Base-by-base conservation (phyloP, 1,139 yeast species). In the Starmera stellimalicola region DNA sequence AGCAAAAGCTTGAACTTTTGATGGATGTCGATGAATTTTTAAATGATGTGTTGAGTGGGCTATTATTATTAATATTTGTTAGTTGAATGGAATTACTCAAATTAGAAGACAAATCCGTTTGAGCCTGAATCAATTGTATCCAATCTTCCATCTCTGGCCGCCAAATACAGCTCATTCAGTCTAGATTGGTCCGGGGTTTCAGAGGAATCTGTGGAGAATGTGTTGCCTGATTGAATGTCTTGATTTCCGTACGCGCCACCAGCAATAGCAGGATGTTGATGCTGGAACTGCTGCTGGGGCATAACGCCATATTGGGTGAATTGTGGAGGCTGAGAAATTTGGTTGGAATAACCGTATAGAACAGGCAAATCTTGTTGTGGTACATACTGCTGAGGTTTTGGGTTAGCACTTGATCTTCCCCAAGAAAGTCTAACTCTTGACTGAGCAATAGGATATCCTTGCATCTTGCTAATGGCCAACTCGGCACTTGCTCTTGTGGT, bases 361-460 rank as follows among this genome's bases (percentile, higher is more conserved):
- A 37, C 6, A 10, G 52, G 51, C 17, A 47, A 24, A 18, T 45
- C 50, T 6, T 29, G 42, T 29, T 48, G 52, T 9, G 41, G 47
- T 28, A 40, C 41, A 33, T 47, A 47, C 25, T 36, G 41, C 20
- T 36, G 44, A 11, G 39, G 39, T 23, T 41, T 37, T 16, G 45
- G 45, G 27, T 41, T 39, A 18, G 50, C 35, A 28, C 42, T 43
- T 10, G 54, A 41, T 48, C 94, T 70, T 32, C 96, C 97, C 96
- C 96, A 87, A 34, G 94, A 78, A 40, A 87, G 64, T 44, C 96
- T 65, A 19, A 87, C 81, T 35, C 95, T 69, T 34, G 83, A 78
- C 34, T 88, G 93, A 10, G 87, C 93, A 49, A 88, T 79, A 25
- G 87, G 77, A 51, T 78, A 87, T 4, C 96, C 96, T 60, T 87